A percentile compares a stretch with the other conserved stretches of the same genome.
Conservation (phyloP, 257 asterid genomes). For the Rauvolfia tetraphylla region DNA sequence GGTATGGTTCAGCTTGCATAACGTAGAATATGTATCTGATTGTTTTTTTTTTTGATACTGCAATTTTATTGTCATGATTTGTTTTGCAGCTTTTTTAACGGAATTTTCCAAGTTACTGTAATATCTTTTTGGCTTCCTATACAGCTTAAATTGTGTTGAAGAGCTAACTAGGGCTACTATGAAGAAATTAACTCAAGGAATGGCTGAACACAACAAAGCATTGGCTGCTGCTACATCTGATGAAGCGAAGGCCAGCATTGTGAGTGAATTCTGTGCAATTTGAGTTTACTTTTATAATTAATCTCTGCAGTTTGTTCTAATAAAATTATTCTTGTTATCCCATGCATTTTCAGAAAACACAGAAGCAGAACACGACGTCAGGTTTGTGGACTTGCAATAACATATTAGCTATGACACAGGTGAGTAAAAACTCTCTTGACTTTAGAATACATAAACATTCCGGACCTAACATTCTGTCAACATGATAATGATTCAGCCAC, state of each 20-base stretch:
- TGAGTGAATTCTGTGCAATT: constrained; percentile 41
- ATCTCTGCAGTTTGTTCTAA: constrained; percentile 12
- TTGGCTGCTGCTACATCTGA: constrained; percentile 69
- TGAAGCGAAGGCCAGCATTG: constrained; percentile 70
- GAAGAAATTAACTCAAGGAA: constrained; percentile 73
- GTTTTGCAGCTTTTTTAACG: not conserved
- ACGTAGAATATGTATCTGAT: no score
- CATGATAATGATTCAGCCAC: constrained; percentile 49
- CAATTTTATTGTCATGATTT: not conserved
- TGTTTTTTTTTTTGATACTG: no score
- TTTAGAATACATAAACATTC: constrained; percentile 8
- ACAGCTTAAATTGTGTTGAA: constrained; percentile 75
- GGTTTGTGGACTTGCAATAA: constrained; percentile 86
- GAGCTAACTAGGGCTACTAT: constrained; percentile 69
- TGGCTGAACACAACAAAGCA: constrained; percentile 62
- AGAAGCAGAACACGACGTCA: constrained; percentile 64
- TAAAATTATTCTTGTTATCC: constrained; percentile 2
- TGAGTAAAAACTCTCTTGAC: constrained; percentile 21
- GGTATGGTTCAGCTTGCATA: not conserved
- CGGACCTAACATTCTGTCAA: constrained; percentile 17
- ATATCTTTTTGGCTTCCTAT: constrained; percentile 10
- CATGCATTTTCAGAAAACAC: constrained; percentile 53
- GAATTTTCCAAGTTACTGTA: not conserved
- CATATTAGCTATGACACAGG: constrained; percentile 85
- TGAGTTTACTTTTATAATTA: constrained; percentile 3